phyloP scores from a whole-genome alignment of 305 asterid genomes.

The Fraxinus baroniana region DNA sequence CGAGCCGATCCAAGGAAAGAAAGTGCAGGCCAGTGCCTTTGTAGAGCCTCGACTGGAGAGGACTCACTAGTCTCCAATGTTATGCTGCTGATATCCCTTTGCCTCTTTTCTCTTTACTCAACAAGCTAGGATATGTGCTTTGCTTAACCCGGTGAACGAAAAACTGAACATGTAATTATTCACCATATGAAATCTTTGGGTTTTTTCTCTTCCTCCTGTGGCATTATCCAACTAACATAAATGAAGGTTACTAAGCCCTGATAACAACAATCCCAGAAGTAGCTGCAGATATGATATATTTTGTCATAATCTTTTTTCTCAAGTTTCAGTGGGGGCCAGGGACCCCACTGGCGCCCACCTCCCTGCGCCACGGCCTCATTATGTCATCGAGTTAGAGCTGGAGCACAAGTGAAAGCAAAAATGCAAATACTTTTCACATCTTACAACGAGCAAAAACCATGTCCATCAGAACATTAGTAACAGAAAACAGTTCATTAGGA shows the following conservation, averaged over 20 bases:
- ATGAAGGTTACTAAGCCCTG: neutral
- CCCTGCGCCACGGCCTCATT: neutral
- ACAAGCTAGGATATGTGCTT: neutral
- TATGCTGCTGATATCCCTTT: neutral
- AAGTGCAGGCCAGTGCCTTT: neutral
- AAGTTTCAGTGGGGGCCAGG: neutral
- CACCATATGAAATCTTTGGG: neutral
- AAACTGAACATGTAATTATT: neutral
- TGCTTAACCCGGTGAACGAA: neutral
- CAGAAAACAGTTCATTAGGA: neutral
- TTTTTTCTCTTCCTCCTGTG: neutral
- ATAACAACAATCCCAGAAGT: neutral
- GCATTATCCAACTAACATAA: neutral
- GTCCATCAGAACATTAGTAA: neutral
- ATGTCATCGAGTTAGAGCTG: neutral
- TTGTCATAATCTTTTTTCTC: neutral
- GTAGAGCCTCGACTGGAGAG: neutral
- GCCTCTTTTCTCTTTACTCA: neutral
- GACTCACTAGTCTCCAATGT: neutral
- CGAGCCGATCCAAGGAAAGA: neutral
- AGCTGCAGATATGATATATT: too few species aligned
- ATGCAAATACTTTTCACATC: neutral
- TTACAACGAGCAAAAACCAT: neutral
- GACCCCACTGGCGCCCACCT: neutral
- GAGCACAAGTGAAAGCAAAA: neutral